Evolutionary conservation across 2,329 filamentous ascomycete species (phyloP).

Genomic region (Beauveria brongniartii): DNA sequence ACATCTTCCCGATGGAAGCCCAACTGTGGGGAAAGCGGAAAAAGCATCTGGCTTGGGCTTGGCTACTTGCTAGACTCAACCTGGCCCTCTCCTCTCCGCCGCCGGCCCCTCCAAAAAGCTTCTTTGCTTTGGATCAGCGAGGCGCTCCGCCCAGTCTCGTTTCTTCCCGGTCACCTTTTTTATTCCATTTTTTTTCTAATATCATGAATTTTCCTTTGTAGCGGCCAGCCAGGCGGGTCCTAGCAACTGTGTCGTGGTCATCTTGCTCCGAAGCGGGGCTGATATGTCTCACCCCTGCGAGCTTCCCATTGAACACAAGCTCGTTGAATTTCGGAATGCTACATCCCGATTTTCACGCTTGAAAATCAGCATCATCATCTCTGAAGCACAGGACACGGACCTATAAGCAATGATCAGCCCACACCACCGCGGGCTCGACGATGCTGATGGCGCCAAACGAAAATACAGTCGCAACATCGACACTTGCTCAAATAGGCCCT

Average conservation of each 20-base stretch:
- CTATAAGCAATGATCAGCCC: neutral
- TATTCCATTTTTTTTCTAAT: neutral
- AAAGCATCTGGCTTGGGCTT: constrained; percentile 3
- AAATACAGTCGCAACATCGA: neutral
- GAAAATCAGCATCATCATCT: neutral
- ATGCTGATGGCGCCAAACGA: neutral
- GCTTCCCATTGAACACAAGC: neutral
- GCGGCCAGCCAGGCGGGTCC: neutral
- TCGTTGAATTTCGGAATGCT: neutral
- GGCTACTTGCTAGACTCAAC: neutral
- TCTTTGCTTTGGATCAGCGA: neutral
- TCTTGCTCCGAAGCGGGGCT: constrained; percentile 3
- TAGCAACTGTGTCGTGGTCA: neutral
- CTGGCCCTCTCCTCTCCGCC: neutral
- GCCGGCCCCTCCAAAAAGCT: neutral
- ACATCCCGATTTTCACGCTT: neutral
- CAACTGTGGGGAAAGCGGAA: constrained; percentile 7
- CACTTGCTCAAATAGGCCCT: neutral
- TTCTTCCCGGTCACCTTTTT: neutral
- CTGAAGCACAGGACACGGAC: neutral
- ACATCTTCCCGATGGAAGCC: neutral
- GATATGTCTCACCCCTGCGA: constrained; percentile 4
- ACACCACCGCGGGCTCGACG: neutral
- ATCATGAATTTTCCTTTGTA: too few species aligned
- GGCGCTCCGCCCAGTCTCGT: neutral